These are phyloP conservation scores for Dictyostelium intermedium DNA, from an alignment of 78 protist species.

Conservation along the genomic window DNA sequence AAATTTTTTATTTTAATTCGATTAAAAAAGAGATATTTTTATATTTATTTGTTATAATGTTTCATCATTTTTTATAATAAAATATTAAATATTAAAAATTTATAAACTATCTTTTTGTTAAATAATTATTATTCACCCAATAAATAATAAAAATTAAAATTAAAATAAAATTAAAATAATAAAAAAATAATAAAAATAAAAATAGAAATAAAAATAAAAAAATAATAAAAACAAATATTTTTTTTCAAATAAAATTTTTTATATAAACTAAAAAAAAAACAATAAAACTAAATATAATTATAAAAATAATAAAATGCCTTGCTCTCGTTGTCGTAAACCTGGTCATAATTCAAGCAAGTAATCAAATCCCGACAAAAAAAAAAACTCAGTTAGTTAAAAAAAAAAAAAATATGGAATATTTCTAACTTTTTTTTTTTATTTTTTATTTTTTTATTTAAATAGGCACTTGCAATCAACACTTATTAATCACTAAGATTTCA, in stretches of 20 bases:
- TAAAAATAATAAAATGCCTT: neutral
- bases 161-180: neutral
- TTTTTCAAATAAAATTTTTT: neutral
- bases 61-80: neutral
- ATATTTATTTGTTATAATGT: neutral
- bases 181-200: neutral
- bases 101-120: neutral
- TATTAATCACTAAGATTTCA: neutral
- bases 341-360: slow-evolving; percentile 18
- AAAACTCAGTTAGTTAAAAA: too few relatives aligned
- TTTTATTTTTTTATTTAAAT: neutral
- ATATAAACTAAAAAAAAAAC: too few relatives aligned
- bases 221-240: neutral
- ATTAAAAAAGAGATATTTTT: neutral
- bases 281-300: neutral
- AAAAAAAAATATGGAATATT: neutral
- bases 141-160: too few relatives aligned
- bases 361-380: neutral
- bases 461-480: slow-evolving; percentile 3
- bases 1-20: neutral
- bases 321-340: neutral
- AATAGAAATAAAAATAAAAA: neutral
- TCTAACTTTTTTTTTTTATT: neutral
- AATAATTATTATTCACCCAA: neutral
- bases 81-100: neutral